Percentiles rank a stretch among this genome's conserved stretches.
Evolutionary conservation across 805 yeast genomes (phyloP).

Genomic region (Kodamaea jinghongensis): DNA sequence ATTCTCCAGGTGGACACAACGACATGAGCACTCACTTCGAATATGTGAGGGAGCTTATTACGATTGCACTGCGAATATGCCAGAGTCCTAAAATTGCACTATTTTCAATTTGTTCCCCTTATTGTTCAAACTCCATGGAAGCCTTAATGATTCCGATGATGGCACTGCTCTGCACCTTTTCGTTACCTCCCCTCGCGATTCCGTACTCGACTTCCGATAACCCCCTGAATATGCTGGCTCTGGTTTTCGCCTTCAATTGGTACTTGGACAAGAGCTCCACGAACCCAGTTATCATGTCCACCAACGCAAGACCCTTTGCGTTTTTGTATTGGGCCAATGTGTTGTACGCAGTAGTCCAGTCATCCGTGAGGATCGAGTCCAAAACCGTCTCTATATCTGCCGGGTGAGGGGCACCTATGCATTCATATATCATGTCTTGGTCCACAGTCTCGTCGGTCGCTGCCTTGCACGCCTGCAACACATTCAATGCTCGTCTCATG

Average conservation of each 20-base stretch:
- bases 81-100: too few species aligned
- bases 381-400: constrained; percentile 72
- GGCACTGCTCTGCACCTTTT: constrained; percentile 85
- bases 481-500: constrained; percentile 93
- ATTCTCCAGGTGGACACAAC: too few species aligned
- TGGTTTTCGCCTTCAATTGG: constrained; percentile 60
- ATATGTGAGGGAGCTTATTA: too few species aligned
- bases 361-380: constrained; percentile 77
- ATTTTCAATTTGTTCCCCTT: too few species aligned
- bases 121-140: constrained; percentile 46
- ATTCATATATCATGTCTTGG: constrained; percentile 79
- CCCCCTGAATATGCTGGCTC: constrained; percentile 64
- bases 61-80: too few species aligned
- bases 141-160: constrained; percentile 80
- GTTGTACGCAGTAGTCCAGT: constrained; percentile 75
- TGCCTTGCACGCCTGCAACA: constrained; percentile 89
- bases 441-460: constrained; percentile 59
- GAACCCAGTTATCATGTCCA: constrained; percentile 78
- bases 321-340: constrained; percentile 66
- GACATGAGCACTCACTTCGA: too few species aligned
- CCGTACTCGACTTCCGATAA: constrained; percentile 89
- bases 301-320: constrained; percentile 81
- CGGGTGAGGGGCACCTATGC: constrained; percentile 95
- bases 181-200: constrained; percentile 88
- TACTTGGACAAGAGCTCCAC: constrained; percentile 66